A percentile compares a stretch with the other conserved stretches of the same genome.
Conservation (phyloP, 495 filamentous ascomycete species). For the Lophiotrema nucula region DNA sequence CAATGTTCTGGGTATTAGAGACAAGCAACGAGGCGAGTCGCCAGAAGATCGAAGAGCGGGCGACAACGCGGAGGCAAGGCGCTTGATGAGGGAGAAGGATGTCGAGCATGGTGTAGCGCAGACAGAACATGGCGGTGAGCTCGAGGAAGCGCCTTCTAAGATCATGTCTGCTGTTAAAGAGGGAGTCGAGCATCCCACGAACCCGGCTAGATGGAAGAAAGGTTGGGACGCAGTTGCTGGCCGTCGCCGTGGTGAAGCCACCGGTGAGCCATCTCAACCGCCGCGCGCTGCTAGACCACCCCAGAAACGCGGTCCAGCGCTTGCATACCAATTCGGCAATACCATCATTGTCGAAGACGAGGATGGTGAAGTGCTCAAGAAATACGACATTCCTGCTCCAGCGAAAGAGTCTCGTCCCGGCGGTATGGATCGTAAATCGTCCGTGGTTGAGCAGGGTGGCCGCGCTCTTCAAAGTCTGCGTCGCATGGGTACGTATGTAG, state of each 20-base stretch:
- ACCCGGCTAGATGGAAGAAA: conserved; percentile 15
- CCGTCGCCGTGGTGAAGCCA: not conserved
- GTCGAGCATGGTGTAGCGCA: conserved; percentile 38
- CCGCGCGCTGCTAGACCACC: conserved; percentile 25
- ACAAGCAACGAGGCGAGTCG: conserved; percentile 27
- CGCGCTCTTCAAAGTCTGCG: conserved; percentile 51
- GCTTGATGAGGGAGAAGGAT: conserved; percentile 49
- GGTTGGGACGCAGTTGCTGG: conserved; percentile 32
- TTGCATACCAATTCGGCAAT: conserved; percentile 93
- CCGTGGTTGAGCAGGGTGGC: conserved; percentile 37
- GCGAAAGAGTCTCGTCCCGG: conserved; percentile 30
- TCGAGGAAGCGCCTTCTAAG: conserved; percentile 25
- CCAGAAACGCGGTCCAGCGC: conserved; percentile 58
- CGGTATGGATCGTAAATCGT: conserved; percentile 27
- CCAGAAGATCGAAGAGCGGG: conserved; percentile 47
- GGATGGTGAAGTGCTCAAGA: conserved; percentile 95
- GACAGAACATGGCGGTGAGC: conserved; percentile 24
- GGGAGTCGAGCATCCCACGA: conserved; percentile 17
- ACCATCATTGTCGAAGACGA: conserved; percentile 98
- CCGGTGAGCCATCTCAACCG: conserved; percentile 13
- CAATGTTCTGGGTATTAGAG: conserved; percentile 64
- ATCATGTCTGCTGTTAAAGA: conserved; percentile 27
- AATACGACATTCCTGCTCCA: conserved; percentile 75
- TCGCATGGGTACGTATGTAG: conserved; percentile 63
- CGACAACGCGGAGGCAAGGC: conserved; percentile 58